Percentiles rank a stretch among this genome's conserved stretches.
Conservation (phyloP, 495 filamentous ascomycete genomes). For the Hypoxylon trugodes region DNA sequence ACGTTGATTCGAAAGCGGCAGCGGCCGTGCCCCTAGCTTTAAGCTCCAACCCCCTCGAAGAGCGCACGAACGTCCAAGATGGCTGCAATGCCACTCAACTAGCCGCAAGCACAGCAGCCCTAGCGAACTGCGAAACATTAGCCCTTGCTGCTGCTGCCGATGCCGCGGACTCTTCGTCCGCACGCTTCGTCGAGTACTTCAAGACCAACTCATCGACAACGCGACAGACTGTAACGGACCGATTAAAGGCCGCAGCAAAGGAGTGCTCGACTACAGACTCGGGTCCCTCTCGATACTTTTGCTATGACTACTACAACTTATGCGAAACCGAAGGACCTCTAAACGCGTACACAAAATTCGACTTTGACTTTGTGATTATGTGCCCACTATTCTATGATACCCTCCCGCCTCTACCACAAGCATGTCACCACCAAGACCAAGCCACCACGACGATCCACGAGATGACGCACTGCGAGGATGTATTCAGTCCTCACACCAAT, state of each 20-base stretch:
- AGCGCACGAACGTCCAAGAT: conserved; percentile 18
- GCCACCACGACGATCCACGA: conserved; percentile 69
- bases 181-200: conserved; percentile 36
- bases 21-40: conserved; percentile 6
- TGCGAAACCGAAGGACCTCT: conserved; percentile 25
- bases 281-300: conserved; percentile 17
- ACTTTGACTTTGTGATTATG: conserved; percentile 22
- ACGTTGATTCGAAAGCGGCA: conserved; percentile 8
- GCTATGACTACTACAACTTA: conserved; percentile 20
- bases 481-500: conserved; percentile 55
- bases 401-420: conserved; percentile 54
- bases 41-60: conserved; percentile 2
- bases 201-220: conserved; percentile 25
- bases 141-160: conserved; percentile 22
- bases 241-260: conserved; percentile 18
- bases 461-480: conserved; percentile 63
- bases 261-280: conserved; percentile 29
- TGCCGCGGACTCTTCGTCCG: conserved; percentile 20
- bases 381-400: conserved; percentile 35
- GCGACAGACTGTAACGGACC: conserved; percentile 19
- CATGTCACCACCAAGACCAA: conserved; percentile 64
- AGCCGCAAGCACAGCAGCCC: conserved; percentile 19
- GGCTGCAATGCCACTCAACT: conserved; percentile 23
- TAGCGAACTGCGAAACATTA: conserved; percentile 17
- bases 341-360: conserved; percentile 30